Evolutionary conservation across 73 alveolate species (phyloP).

Genomic region (Paramecium pentaurelia): DNA sequence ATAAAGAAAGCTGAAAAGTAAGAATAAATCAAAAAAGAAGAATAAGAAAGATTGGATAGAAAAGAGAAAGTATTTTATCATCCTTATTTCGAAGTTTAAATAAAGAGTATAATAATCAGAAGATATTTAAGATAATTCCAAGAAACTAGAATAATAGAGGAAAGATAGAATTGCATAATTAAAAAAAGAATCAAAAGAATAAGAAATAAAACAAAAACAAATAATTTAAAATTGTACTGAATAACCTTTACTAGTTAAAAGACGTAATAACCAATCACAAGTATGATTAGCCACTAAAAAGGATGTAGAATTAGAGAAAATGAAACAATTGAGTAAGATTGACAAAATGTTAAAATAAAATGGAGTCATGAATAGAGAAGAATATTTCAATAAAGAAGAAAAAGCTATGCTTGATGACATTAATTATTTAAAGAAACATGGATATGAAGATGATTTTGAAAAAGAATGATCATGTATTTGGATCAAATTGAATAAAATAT

Average conservation of each 20-base stretch:
- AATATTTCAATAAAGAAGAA: constrained; percentile 37
- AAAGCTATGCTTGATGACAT: constrained; percentile 31
- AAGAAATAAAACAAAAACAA: constrained; percentile 59
- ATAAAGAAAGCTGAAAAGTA: constrained; percentile 71
- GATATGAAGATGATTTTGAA: constrained; percentile 30
- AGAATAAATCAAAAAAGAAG: constrained; percentile 75
- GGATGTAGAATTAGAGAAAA: constrained; percentile 55
- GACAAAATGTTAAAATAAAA: constrained; percentile 32
- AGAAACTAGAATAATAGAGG: constrained; percentile 63
- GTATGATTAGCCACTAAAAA: constrained; percentile 45
- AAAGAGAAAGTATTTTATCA: constrained; percentile 68
- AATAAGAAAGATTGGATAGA: constrained; percentile 72
- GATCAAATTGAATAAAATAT: not conserved
- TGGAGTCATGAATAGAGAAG: constrained; percentile 40
- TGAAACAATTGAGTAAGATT: constrained; percentile 27
- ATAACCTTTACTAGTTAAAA: constrained; percentile 80
- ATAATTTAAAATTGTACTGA: constrained; percentile 62
- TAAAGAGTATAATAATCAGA: constrained; percentile 69
- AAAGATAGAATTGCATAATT: constrained; percentile 49
- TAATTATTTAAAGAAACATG: constrained; percentile 38
- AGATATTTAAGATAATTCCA: constrained; percentile 68
- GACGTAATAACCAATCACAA: not conserved
- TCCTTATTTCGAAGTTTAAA: not conserved
- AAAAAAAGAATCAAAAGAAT: constrained; percentile 57
- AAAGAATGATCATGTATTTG: not conserved